phyloP scores from a whole-genome alignment of 2,329 filamentous ascomycete species.

The Paecilomyces formosus region DNA sequence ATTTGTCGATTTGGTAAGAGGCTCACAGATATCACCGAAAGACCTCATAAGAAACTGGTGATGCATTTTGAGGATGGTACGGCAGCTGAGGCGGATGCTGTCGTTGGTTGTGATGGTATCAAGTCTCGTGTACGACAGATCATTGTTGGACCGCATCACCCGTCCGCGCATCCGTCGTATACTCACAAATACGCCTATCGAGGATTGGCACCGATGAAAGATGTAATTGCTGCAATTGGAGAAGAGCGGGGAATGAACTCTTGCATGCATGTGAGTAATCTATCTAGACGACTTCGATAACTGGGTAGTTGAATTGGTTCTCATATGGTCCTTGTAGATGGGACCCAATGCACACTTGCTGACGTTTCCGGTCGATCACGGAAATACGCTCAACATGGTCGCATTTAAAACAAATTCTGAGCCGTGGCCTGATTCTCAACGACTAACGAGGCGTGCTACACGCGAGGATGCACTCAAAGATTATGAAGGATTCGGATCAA shows the following conservation, averaged over 20 bases:
- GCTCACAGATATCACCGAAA: constrained; percentile 22
- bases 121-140: constrained; percentile 40
- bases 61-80: constrained; percentile 39
- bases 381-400: constrained; percentile 42
- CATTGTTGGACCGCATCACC: constrained; percentile 35
- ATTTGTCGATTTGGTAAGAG: constrained; percentile 36
- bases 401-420: constrained; percentile 28
- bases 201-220: constrained; percentile 43
- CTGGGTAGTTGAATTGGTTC: not conserved
- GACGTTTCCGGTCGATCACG: constrained; percentile 43
- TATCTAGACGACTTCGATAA: not conserved
- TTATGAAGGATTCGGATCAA: not conserved
- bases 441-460: constrained; percentile 7
- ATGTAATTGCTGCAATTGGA: constrained; percentile 39
- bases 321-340: constrained; percentile 9
- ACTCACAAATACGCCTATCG: constrained; percentile 48
- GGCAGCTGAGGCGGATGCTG: constrained; percentile 32
- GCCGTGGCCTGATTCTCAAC: constrained; percentile 13
- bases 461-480: constrained; percentile 3
- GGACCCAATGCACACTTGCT: constrained; percentile 41
- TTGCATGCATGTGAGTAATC: constrained; percentile 21
- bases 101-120: constrained; percentile 44
- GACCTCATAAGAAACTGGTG: constrained; percentile 16
- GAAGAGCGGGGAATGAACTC: constrained; percentile 32
- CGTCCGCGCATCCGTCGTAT: constrained; percentile 39